Evolutionary conservation across 306 rosid genomes (phyloP).

Genomic region (Ziziphus jujuba): DNA sequence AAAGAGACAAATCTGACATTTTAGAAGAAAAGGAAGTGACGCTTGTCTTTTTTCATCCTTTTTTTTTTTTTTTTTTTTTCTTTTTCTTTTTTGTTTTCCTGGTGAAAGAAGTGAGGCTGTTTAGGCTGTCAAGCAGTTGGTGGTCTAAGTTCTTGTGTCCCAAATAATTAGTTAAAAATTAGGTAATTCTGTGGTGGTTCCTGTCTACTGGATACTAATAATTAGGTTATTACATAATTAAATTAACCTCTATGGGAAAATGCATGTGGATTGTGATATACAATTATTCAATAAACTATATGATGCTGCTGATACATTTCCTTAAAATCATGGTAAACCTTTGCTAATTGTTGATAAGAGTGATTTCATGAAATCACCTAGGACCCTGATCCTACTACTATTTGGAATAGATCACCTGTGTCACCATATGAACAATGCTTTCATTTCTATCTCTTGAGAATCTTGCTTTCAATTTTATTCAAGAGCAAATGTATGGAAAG

Average conservation of each 20-base stretch:
- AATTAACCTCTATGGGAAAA: background rate
- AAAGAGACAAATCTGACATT: no score
- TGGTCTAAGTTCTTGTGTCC: no score
- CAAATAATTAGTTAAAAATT: no score
- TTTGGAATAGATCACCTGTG: background rate
- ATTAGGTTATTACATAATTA: no score
- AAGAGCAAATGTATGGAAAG: background rate
- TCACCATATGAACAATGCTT: background rate
- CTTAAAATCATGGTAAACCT: background rate
- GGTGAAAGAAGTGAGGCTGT: no score
- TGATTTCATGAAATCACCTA: background rate
- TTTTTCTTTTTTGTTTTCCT: no score
- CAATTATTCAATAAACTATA: background rate
- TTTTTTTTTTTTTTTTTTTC: no score
- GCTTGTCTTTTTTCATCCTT: no score
- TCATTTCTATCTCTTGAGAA: background rate
- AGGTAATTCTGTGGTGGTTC: no score
- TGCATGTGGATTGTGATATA: background rate
- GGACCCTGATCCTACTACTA: background rate
- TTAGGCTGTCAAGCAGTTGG: no score
- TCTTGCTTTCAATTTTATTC: background rate
- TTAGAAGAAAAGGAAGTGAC: no score
- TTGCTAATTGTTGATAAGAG: background rate
- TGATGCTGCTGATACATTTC: background rate
- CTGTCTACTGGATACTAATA: no score